Percentiles rank a stretch among this genome's conserved stretches.
Evolutionary conservation across 164 flowering plant species (phyloP).

Genomic region (Protea cynaroides): DNA sequence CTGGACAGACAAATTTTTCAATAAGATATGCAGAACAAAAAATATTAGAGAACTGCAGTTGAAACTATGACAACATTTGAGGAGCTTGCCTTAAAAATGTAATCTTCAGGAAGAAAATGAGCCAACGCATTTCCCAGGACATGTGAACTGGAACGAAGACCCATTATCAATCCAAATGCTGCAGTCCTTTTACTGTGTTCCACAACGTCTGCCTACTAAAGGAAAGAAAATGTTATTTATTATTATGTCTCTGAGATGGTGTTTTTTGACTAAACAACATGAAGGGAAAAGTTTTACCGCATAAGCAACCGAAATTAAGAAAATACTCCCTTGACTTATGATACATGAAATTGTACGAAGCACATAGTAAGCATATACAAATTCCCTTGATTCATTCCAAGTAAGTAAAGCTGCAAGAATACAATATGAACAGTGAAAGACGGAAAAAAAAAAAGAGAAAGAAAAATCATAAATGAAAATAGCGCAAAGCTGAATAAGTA

Average conservation of each 20-base stretch:
- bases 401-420: slow-evolving; percentile 66
- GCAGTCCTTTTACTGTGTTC: slow-evolving; percentile 58
- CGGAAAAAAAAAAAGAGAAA: background rate
- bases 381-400: slow-evolving; percentile 44
- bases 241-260: background rate
- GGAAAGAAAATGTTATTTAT: slow-evolving; percentile 7
- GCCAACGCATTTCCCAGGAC: slow-evolving; percentile 77
- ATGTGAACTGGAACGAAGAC: slow-evolving; percentile 74
- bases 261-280: background rate
- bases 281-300: slow-evolving; percentile 40
- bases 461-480: background rate
- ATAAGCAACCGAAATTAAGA: slow-evolving; percentile 86
- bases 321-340: slow-evolving; percentile 87
- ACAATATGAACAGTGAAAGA: background rate
- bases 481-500: no score
- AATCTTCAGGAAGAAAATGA: slow-evolving; percentile 71
- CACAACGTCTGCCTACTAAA: slow-evolving; percentile 66
- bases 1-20: slow-evolving; percentile 30
- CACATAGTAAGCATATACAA: slow-evolving; percentile 78
- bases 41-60: background rate
- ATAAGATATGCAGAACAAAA: slow-evolving; percentile 3
- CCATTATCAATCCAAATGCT: slow-evolving; percentile 78
- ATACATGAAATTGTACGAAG: slow-evolving; percentile 73
- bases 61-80: slow-evolving; percentile 1
- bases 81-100: slow-evolving; percentile 54